Base-by-base conservation (phyloP, 2,329 filamentous ascomycete genomes). In the Botrytis tulipae region DNA sequence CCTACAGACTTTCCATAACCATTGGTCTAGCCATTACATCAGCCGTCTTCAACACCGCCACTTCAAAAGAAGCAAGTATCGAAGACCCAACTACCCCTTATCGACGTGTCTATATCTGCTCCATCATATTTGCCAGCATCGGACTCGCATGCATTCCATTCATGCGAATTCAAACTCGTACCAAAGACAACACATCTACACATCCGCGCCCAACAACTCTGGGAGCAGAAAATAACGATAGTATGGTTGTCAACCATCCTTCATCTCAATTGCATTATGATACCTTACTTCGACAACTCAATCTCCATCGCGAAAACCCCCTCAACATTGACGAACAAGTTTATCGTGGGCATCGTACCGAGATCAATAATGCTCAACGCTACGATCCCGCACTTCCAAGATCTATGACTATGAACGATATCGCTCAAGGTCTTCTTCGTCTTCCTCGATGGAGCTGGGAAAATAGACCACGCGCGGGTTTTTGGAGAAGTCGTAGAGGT, bases 11-110 rank as follows among this genome's bases (percentile, higher is more conserved):
- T 3, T 78, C 77, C 1, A 75, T 85, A 69, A 89, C 89, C 0
- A 82, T 91, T 1, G 87, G 88, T 5, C 85, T 91, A 71, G 89
- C 89, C 1, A 85, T 92, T 67, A 85, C 88, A 4, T 91, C 90
- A 0, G 89, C 89, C 0, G 84, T 90, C 12, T 90, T 87, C 14
- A 57, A 44, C 22, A 60, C 57, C 16, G 10, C 54, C 6, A 5
- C 62, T 22, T 59, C 62, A 20, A 44, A 8, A 4, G 10, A 32
- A 20, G 4, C 35, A 57, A 8, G 37, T 46, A 61, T 75, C 59
- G 20, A 86, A 85, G 84, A 86, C 69, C 84, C 85, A 48, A 76
- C 75, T 29, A 81, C 86, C 72, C 85, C 87, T 12, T 90, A 86
- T 76, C 83, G 84, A 5, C 84, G 84, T 14, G 84, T 84, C 0